Base-by-base conservation (phyloP, 305 asterid genomes). In the Plantago rigida region DNA sequence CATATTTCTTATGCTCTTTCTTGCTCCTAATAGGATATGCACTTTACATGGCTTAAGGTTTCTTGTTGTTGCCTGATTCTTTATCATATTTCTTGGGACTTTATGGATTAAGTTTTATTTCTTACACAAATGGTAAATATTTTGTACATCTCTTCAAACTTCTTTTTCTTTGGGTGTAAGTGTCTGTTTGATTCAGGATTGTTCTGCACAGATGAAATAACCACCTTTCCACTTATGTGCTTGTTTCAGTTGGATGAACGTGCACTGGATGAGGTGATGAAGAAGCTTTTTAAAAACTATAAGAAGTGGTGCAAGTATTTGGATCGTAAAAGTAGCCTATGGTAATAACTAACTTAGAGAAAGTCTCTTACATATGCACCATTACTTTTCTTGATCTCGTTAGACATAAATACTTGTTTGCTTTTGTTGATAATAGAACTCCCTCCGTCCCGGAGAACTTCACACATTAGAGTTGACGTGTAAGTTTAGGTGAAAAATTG, bases 301-400 rank as follows among this genome's bases (percentile, higher is more conserved):
- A 91, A 91, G 82, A 91, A 87, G 73, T 91, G 98, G 98, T 91
- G 98, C 96, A 91, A 91, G 84, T 91, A 85, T 77, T 78, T 91
- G 86, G 98, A 81, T 70, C 86, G 96, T 66, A 87, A 85, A 81
- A 84, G 96, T 77, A 91, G 96, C 72, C 89, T 87, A 59, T 91
- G 97, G 96, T 90, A 71, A 59, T 69, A 52, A 67, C 55, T 31
- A 10, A 4, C 19, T 10, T 58, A 28, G 42, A 17, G 12, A 34
- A 22, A 41, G 39, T 29, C 42, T 29, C 8, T 13, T 13, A 26
- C 9, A 41, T 0, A 9, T 9, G 10, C 9, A 2, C 39, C 39
- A 2, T 31, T 41, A 7, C 46, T 9, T 2, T 9, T 41, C 46
- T 41, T 41, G 46, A 9, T 41, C 10, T 9, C 3, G 12, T 41